Base-by-base conservation (phyloP, 2,329 filamentous ascomycete species). In the Colletotrichum tropicicola region DNA sequence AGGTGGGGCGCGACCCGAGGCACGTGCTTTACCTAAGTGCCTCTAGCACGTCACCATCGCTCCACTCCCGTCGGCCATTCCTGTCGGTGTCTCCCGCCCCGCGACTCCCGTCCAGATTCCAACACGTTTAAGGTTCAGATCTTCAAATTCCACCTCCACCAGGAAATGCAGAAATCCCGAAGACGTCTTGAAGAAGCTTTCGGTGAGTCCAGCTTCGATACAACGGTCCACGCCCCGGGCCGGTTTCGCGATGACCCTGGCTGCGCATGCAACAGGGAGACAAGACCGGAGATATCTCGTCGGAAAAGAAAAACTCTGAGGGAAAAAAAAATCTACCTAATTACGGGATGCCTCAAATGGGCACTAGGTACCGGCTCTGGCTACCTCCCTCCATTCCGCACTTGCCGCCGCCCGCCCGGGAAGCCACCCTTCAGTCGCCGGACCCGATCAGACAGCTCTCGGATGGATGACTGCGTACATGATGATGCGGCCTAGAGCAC, bases 281-380 rank as follows among this genome's bases (percentile, higher is more conserved):
- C 41, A 19, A 6, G 30, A 13, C 19, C 59, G 55, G 60, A 63
- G 39, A 59, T 47, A 52, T 39, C 45, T 59, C 47, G 60, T 47
- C 32, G 25, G n/a, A n/a, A n/a, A n/a, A n/a, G n/a, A n/a, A n/a
- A n/a, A n/a, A n/a, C n/a, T n/a, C n/a, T n/a, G n/a, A n/a, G n/a
- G n/a, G n/a, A n/a, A n/a, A n/a, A n/a, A n/a, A n/a, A n/a, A n/a
- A n/a, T n/a, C n/a, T n/a, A n/a, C n/a, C n/a, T n/a, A n/a, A n/a
- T n/a, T 35, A n/a, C 30, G 41, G 7, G 27, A 43, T 5, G 27
- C 32, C 51, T 28, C 32, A 43, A 43, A 41, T 35, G 30, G 9
- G 30, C 9, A 35, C 6, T 10, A 35, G 9, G 30, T 15, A 3
- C 9, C 30, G 30, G 30, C 30, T 35, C n/a, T n/a, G n/a, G n/a